These are phyloP conservation scores for Ceratobasidium sp. DNA, from an alignment of 1,284 basidiomycete genomes.

Conservation along the genomic window DNA sequence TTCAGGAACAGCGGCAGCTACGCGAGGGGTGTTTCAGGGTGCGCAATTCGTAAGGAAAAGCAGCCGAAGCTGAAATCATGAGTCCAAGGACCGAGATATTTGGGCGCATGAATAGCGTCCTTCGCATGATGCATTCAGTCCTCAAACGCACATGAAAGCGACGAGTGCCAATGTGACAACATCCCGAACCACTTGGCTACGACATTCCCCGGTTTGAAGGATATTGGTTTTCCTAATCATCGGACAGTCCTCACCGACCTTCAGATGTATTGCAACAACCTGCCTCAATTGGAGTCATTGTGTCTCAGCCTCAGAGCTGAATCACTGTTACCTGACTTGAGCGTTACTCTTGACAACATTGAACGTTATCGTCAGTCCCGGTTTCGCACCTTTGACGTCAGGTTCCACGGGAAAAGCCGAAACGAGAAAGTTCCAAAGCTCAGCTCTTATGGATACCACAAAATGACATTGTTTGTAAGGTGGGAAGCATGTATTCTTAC, in stretches of 20 bases:
- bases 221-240: not conserved
- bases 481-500: not conserved
- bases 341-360: not conserved
- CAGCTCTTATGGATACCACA: not conserved
- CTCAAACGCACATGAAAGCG: too few species aligned
- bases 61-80: too few species aligned
- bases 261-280: not conserved
- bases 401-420: not conserved
- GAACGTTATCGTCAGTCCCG: not conserved
- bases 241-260: not conserved
- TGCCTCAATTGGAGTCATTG: not conserved
- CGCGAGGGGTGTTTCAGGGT: too few species aligned
- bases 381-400: not conserved
- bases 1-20: too few species aligned
- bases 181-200: not conserved
- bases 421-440: not conserved
- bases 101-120: too few species aligned
- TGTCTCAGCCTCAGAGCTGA: not conserved
- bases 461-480: not conserved
- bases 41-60: too few species aligned
- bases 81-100: too few species aligned
- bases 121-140: too few species aligned
- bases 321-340: not conserved
- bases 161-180: too few species aligned
- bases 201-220: not conserved